Base-by-base conservation (phyloP, 192 early-diverging fungal genomes). In the Funneliformis geosporum region DNA sequence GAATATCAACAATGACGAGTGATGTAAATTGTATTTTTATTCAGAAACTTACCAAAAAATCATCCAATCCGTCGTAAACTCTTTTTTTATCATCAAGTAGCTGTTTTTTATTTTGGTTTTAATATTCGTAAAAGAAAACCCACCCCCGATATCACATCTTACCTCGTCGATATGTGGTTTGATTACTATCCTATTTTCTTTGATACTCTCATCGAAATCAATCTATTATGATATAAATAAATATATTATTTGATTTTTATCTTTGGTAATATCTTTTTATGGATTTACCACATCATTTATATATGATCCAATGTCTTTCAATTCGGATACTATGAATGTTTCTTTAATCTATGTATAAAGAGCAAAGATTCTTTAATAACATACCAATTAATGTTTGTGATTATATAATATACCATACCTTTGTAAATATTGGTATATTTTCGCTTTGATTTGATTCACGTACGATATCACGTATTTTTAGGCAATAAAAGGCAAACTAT, bases 81-180 rank as follows among this genome's bases (percentile, higher is more conserved):
- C 87, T 70, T 62, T 91, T 92, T 80, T 92, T 80, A n/a, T 86
- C 81, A 78, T 96, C 93, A 77, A 96, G 84, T 9, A 91, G 88
- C 67, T 90, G 8, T 8, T 86, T 81, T 5, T 77, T 9, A 25
- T 50, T 69, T 2, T 9, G 42, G 44, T 10, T 73, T n/a, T 50
- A 28, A 16, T 21, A 47, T 69, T 18, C 2, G 59, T 21, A 39
- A 8, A 23, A 27, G 44, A 43, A 12, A 18, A 1, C n/a, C n/a
- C n/a, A n/a, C n/a, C n/a, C n/a, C n/a, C n/a, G 33, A 28, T 60
- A 28, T 23, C 64, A 28, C 16, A 40, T 21, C 40, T 73, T 83
- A 83, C 85, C 44, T 80, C 80, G 43, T 88, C 85, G 12, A 89
- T 79, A 23, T 86, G 85, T 12, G 80, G 76, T 47, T 91, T 92